Percentiles rank a stretch among this genome's conserved stretches.
These are phyloP conservation scores for Zoysia japonica DNA, from an alignment of 176 grass and related monocot genomes.

Conservation along the genomic window DNA sequence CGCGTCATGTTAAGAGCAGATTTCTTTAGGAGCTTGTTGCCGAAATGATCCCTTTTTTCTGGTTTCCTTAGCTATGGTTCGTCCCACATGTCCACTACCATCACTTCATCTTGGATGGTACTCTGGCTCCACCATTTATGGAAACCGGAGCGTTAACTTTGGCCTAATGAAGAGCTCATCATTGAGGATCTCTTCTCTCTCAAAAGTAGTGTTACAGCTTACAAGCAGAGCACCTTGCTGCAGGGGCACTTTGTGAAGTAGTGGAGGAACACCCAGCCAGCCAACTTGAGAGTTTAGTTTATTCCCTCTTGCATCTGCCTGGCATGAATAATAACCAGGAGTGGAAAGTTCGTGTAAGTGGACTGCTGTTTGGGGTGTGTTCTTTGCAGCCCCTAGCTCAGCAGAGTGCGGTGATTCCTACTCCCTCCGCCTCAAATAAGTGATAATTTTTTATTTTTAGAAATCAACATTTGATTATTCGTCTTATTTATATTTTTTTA, in stretches of 20 bases:
- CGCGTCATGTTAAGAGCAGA: background rate
- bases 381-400: slow-evolving; percentile 46
- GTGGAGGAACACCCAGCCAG: slow-evolving; percentile 31
- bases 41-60: background rate
- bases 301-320: slow-evolving; percentile 39
- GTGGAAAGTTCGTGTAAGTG: slow-evolving; percentile 48
- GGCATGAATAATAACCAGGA: slow-evolving; percentile 52
- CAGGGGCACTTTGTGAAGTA: slow-evolving; percentile 47
- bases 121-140: slow-evolving; percentile 34
- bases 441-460: too few relatives aligned
- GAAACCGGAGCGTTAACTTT: slow-evolving; percentile 42
- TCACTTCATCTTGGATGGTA: background rate
- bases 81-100: background rate
- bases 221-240: slow-evolving; percentile 20
- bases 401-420: slow-evolving; percentile 31
- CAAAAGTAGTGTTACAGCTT: slow-evolving; percentile 39
- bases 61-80: background rate
- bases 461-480: too few relatives aligned
- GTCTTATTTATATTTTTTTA: too few relatives aligned
- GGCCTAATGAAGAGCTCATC: slow-evolving; percentile 43
- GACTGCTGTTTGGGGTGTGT: slow-evolving; percentile 40
- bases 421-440: too few relatives aligned
- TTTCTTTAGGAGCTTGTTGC: background rate
- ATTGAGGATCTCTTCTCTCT: slow-evolving; percentile 47
- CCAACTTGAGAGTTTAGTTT: slow-evolving; percentile 40